Conservation (phyloP, 805 yeast species). For the Ogataea nakhonphanomensis region DNA sequence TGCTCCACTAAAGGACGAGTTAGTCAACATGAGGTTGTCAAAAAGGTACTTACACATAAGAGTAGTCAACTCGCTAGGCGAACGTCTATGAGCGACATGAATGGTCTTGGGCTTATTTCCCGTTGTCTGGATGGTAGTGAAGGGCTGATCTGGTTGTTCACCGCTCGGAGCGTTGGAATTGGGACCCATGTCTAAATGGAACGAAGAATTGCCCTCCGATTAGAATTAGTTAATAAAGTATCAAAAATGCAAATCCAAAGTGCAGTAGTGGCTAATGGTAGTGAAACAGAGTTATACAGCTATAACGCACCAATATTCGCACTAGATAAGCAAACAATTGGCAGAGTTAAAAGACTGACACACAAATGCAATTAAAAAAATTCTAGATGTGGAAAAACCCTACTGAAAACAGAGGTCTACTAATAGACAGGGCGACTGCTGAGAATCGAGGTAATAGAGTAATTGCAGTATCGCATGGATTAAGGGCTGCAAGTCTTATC, state of each 20-base stretch:
- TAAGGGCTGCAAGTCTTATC: background rate
- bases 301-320: slow-evolving; percentile 5
- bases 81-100: slow-evolving; percentile 94
- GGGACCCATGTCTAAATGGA: slow-evolving; percentile 9
- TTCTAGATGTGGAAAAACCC: slow-evolving; percentile 1
- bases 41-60: slow-evolving; percentile 59
- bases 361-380: slow-evolving; percentile 8
- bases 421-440: background rate
- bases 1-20: slow-evolving; percentile 58
- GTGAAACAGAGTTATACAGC: slow-evolving; percentile 8
- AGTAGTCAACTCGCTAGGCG: slow-evolving; percentile 92
- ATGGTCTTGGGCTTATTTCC: slow-evolving; percentile 52
- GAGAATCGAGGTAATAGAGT: background rate
- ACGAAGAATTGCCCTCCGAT: slow-evolving; percentile 7
- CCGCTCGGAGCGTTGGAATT: slow-evolving; percentile 13
- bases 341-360: slow-evolving; percentile 9
- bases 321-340: slow-evolving; percentile 3
- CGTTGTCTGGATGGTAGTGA: slow-evolving; percentile 30
- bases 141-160: slow-evolving; percentile 19
- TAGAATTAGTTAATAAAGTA: background rate
- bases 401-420: background rate
- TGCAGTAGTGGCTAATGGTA: slow-evolving; percentile 5
- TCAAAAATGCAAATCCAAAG: background rate
- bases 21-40: slow-evolving; percentile 7
- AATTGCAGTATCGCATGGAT: slow-evolving; percentile 1